These are phyloP conservation scores for barley (Hordeum vulgare) DNA, from an alignment of 176 grass and related monocot species.

Conservation along the genomic window MorexV3_pseudomolecules_assembly NC_058520.1:465601394-465601893, in stretches of 20 bases:
- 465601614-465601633: not conserved
- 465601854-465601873: not conserved
- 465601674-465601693: not conserved
- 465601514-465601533: not conserved
- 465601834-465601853: conserved; percentile 22
- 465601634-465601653: not conserved
- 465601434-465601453: no score
- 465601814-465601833: conserved; percentile 61
- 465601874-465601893: not conserved
- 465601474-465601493: no score
- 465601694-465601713: not conserved
- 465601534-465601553: not conserved
- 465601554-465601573: not conserved
- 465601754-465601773: conserved; percentile 79
- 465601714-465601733: conserved; percentile 23
- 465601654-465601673: not conserved
- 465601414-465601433: not conserved
- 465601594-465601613: not conserved
- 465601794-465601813: conserved; percentile 68
- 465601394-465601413: not conserved
- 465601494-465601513: no score
- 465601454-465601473: no score
- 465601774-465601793: conserved; percentile 71
- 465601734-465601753: not conserved
- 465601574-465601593: not conserved